These are phyloP conservation scores for Leishmania major DNA, from an alignment of 208 protist genomes.

Conservation along the genomic window DNA sequence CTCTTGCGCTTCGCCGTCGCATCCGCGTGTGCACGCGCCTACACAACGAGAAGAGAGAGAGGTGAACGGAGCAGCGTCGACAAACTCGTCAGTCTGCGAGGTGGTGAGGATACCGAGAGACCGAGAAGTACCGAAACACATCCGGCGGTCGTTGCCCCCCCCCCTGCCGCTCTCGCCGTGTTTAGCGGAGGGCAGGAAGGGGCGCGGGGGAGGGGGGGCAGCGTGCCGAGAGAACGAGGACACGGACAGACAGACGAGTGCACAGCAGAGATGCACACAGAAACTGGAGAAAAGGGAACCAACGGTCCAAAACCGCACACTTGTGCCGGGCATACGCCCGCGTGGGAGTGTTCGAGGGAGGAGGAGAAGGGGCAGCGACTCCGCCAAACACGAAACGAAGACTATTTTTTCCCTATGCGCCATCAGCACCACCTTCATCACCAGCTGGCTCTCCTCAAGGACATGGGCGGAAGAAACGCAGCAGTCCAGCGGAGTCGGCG, in stretches of 20 bases:
- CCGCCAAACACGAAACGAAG: background rate
- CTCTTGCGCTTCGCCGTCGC: too few relatives aligned
- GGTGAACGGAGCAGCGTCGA: background rate
- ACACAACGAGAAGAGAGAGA: background rate
- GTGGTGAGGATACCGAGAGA: background rate
- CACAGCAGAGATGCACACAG: background rate
- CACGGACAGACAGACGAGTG: too few relatives aligned
- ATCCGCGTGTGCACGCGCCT: background rate
- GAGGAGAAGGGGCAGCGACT: background rate
- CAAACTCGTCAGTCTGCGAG: background rate
- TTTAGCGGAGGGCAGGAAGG: too few relatives aligned
- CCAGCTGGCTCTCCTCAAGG: background rate
- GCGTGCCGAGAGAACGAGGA: too few relatives aligned
- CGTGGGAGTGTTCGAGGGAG: background rate
- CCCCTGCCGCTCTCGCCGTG: too few relatives aligned
- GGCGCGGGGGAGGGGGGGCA: too few relatives aligned
- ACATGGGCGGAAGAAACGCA: background rate
- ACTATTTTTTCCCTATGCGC: background rate
- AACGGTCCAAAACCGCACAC: too few relatives aligned
- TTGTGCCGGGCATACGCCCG: too few relatives aligned
- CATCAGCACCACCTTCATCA: background rate
- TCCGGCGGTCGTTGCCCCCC: background rate
- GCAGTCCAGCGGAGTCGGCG: background rate
- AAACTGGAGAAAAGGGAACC: background rate
- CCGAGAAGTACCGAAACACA: background rate